A percentile compares a stretch with the other conserved stretches of the same genome.
These are phyloP conservation scores for Aspergillus sp. DNA, from an alignment of 2,329 filamentous ascomycete species.

Conservation along the genomic window DNA sequence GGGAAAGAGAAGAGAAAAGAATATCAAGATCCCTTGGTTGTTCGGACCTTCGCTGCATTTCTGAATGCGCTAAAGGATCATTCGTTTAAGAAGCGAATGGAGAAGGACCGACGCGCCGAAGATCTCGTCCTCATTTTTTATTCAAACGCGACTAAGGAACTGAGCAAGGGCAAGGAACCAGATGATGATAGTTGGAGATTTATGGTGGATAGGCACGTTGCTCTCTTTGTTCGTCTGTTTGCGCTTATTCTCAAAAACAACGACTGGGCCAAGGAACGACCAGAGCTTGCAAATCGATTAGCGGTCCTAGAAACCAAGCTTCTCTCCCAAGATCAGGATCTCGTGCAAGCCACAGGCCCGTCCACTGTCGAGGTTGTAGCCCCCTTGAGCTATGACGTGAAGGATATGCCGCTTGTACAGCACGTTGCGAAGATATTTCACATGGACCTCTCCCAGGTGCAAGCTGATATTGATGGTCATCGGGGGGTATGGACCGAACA, in stretches of 20 bases:
- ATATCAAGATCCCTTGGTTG: conserved; percentile 86
- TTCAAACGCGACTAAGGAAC: conserved; percentile 86
- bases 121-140: conserved; percentile 95
- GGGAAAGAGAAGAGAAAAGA: conserved; percentile 82
- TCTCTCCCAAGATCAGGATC: conserved; percentile 87
- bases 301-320: conserved; percentile 88
- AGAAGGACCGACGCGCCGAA: conserved; percentile 90
- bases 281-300: conserved; percentile 78
- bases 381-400: conserved; percentile 86
- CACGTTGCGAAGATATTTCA: conserved; percentile 85
- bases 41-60: conserved; percentile 91
- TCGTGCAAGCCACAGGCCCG: conserved; percentile 64
- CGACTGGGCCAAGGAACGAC: conserved; percentile 79
- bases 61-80: conserved; percentile 90
- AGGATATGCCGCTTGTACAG: conserved; percentile 93
- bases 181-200: conserved; percentile 88
- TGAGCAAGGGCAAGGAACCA: conserved; percentile 71
- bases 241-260: conserved; percentile 76
- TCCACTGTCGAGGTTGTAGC: conserved; percentile 75
- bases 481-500: conserved; percentile 85
- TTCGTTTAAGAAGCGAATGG: conserved; percentile 83
- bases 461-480: conserved; percentile 82
- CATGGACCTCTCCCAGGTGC: conserved; percentile 73
- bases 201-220: conserved; percentile 90
- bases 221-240: conserved; percentile 87